These are phyloP conservation scores for Starmerella etchellsii DNA, from an alignment of 805 yeast species.

Conservation along the genomic window DNA sequence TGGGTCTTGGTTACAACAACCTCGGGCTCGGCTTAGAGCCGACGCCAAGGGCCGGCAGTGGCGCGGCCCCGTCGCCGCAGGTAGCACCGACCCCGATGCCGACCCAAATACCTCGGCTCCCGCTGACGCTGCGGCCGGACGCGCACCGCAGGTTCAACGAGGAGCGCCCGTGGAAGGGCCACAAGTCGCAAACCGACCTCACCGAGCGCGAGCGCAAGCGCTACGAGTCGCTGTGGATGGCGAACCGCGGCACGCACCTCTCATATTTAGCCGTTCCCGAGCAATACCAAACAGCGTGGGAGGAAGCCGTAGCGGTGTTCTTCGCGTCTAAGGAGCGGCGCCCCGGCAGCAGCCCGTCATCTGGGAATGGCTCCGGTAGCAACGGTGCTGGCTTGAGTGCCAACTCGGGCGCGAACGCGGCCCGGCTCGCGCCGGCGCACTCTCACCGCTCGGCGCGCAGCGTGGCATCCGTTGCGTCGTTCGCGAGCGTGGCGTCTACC, in stretches of 20 bases:
- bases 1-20: too few species aligned
- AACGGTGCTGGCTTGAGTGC: too few species aligned
- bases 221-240: constrained; percentile 89
- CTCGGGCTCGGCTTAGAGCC: too few species aligned
- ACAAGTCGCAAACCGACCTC: constrained; percentile 40
- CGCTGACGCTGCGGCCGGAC: constrained; percentile 26
- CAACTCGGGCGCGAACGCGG: too few species aligned
- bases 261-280: constrained; percentile 11
- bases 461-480: not conserved
- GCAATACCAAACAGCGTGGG: constrained; percentile 10
- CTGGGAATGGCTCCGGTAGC: too few species aligned
- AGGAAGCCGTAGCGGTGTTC: constrained; percentile 1
- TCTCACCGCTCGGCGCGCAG: not conserved
- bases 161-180: constrained; percentile 90
- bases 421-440: not conserved
- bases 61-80: not conserved
- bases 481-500: not conserved
- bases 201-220: constrained; percentile 59
- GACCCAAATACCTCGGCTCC: constrained; percentile 11
- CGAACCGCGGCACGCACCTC: constrained; percentile 51
- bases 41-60: too few species aligned
- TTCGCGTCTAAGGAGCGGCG: too few species aligned
- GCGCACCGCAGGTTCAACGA: constrained; percentile 51
- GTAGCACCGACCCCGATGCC: not conserved
- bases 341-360: too few species aligned